These are phyloP conservation scores for Aspergillus ustus DNA, from an alignment of 2,329 filamentous ascomycete species.

Conservation along the genomic window DNA sequence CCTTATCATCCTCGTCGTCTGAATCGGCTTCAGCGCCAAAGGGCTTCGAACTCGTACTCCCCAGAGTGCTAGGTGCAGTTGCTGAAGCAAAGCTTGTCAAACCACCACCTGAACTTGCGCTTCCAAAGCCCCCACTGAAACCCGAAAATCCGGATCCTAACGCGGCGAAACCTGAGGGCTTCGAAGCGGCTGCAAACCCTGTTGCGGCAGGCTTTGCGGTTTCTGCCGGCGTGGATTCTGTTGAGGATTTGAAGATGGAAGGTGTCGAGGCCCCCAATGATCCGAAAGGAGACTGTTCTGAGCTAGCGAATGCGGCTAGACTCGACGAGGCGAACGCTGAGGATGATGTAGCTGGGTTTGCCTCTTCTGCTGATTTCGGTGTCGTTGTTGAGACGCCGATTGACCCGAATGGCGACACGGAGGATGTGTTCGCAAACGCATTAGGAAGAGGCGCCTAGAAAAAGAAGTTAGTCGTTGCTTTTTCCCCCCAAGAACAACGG, in stretches of 20 bases:
- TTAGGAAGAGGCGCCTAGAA: constrained; percentile 38
- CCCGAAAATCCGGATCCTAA: constrained; percentile 43
- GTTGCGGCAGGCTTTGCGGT: constrained; percentile 27
- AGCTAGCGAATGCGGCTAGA: constrained; percentile 68
- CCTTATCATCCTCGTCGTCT: constrained; percentile 55
- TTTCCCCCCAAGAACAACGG: neutral
- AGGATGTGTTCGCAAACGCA: constrained; percentile 50
- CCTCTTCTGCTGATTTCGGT: constrained; percentile 27
- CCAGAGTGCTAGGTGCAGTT: constrained; percentile 51
- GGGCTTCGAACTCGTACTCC: constrained; percentile 56
- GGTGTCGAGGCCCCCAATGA: constrained; percentile 54
- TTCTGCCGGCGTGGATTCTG: constrained; percentile 26
- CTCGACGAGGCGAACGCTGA: constrained; percentile 71
- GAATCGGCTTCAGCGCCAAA: constrained; percentile 74
- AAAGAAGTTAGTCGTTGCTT: neutral
- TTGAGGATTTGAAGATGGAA: constrained; percentile 46
- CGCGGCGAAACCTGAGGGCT: constrained; percentile 43
- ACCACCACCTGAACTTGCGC: constrained; percentile 49
- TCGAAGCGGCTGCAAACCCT: constrained; percentile 39
- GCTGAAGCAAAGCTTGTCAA: constrained; percentile 74
- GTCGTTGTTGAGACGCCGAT: constrained; percentile 33
- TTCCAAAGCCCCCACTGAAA: constrained; percentile 55
- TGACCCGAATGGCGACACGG: constrained; percentile 49
- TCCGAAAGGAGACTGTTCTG: constrained; percentile 68
- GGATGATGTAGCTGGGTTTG: constrained; percentile 52